Base-by-base conservation (phyloP, 768 basidiomycete species). In the Mycena vitilis region DNA sequence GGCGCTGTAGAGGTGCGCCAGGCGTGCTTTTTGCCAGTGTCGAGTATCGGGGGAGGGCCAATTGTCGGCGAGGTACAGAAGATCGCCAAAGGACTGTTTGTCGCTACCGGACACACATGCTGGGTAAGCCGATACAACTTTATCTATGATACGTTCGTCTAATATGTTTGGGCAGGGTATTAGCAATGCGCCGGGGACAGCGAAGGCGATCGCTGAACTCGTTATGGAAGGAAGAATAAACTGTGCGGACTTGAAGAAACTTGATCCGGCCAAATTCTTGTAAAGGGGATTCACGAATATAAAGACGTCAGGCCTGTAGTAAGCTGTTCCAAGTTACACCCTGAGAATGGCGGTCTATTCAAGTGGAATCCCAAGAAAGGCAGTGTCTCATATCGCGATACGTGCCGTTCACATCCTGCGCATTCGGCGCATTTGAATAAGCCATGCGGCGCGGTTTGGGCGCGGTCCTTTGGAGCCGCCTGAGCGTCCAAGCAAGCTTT, bases 111-210 rank as follows among this genome's bases (percentile, higher is more conserved):
- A 23, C 93, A 94, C 76, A 91, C 91, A 0, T 92, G 90, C 73
- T 93, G 92, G 91, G 90, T 91, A 72, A 73, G 87, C 81, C 12
- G 18, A 45, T 44, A 58, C 13, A 54, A 30, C 40, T 37, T 18
- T 70, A n/a, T 60, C 48, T 10, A 18, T 40, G 13, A 8, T 25
- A 0, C 2, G 20, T 40, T 54, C 37, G 56, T 45, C 60, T 75
- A 18, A 75, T 34, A 25, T 13, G 44, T 42, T 40, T 48, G 4
- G 12, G 18, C 63, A 92, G 91, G 92, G 92, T 0, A 90, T 93
- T 48, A 93, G 88, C 76, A 93, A 93, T 75, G 94, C 90, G 4
- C 94, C 95, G 0, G 95, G 93, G 5, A 96, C 94, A 4, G 95
- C 91, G 1, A 87, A 85, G 71, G 88, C 87, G 9, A 76, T 98